Percentiles rank a stretch among this genome's conserved stretches.
Conservation (phyloP, 129 eudicot species). For the Pittosporum tobira region DNA sequence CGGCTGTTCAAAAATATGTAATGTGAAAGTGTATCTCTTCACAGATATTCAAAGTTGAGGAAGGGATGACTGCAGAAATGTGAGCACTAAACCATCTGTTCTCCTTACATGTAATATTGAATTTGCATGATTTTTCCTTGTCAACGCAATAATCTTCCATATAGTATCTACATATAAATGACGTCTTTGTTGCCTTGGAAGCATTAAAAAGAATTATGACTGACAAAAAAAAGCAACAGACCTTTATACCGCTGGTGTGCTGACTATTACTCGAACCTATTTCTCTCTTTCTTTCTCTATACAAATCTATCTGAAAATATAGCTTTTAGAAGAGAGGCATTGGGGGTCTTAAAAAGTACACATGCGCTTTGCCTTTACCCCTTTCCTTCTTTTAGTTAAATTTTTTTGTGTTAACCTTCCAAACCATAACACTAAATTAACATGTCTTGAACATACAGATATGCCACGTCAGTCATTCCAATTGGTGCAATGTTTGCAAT, state of each 20-base stretch:
- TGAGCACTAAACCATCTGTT: conserved; percentile 24
- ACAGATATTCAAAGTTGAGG: conserved; percentile 80
- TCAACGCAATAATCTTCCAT: background rate
- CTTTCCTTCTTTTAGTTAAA: conserved; percentile 1
- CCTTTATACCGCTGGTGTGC: background rate
- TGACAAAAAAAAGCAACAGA: background rate
- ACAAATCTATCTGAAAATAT: background rate
- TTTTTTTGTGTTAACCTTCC: conserved; percentile 8
- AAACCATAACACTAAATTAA: background rate
- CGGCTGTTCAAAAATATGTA: conserved; percentile 9
- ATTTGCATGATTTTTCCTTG: background rate
- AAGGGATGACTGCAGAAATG: conserved; percentile 92
- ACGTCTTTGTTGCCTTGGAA: background rate
- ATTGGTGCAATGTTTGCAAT: conserved; percentile 97
- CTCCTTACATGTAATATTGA: background rate
- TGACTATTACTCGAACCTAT: background rate
- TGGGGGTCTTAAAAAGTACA: conserved; percentile 4
- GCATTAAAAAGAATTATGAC: background rate
- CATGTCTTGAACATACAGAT: conserved; percentile 35
- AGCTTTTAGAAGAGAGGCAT: background rate
- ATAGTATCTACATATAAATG: background rate
- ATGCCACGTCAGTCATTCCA: conserved; percentile 75
- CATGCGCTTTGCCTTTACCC: background rate
- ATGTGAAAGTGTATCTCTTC: conserved; percentile 13
- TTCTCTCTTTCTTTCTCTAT: background rate